Evolutionary conservation across 805 yeast genomes (phyloP).

Genomic region (Candida coquimbonensis): DNA sequence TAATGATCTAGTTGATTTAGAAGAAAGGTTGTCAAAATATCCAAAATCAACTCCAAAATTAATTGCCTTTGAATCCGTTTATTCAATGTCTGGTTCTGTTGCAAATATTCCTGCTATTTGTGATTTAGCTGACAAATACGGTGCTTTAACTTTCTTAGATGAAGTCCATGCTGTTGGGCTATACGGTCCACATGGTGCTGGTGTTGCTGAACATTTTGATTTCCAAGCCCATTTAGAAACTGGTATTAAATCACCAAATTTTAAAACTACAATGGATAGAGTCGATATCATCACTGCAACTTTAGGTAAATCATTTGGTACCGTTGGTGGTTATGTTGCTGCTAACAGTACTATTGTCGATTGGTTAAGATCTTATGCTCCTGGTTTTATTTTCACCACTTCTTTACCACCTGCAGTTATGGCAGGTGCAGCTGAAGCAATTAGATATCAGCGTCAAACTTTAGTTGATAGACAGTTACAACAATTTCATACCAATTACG

Average conservation of each 20-base stretch:
- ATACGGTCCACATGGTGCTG: constrained; percentile 99
- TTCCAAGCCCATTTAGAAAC: constrained; percentile 71
- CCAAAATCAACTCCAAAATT: constrained; percentile 89
- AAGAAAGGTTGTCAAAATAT: constrained; percentile 64
- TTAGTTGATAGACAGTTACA: constrained; percentile 74
- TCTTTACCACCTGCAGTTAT: constrained; percentile 94
- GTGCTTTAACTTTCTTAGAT: constrained; percentile 93
- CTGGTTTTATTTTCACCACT: constrained; percentile 97
- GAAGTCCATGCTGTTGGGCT: constrained; percentile 99
- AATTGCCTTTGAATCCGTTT: constrained; percentile 95
- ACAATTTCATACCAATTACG: constrained; percentile 80
- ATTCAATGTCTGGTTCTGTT: constrained; percentile 97
- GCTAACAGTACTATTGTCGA: constrained; percentile 79
- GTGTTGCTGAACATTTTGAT: constrained; percentile 96
- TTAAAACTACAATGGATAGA: constrained; percentile 71
- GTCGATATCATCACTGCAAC: constrained; percentile 97
- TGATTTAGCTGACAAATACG: constrained; percentile 94
- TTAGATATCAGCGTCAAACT: constrained; percentile 74
- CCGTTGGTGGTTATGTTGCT: constrained; percentile 97
- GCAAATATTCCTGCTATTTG: constrained; percentile 90
- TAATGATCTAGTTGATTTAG: constrained; percentile 81
- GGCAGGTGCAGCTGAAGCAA: constrained; percentile 91
- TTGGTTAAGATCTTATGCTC: constrained; percentile 94
- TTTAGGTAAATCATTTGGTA: constrained; percentile 92
- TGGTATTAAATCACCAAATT: constrained; percentile 50